Conservation (phyloP, 2,329 filamentous ascomycete genomes). For the Calonectria henricotiae region DNA sequence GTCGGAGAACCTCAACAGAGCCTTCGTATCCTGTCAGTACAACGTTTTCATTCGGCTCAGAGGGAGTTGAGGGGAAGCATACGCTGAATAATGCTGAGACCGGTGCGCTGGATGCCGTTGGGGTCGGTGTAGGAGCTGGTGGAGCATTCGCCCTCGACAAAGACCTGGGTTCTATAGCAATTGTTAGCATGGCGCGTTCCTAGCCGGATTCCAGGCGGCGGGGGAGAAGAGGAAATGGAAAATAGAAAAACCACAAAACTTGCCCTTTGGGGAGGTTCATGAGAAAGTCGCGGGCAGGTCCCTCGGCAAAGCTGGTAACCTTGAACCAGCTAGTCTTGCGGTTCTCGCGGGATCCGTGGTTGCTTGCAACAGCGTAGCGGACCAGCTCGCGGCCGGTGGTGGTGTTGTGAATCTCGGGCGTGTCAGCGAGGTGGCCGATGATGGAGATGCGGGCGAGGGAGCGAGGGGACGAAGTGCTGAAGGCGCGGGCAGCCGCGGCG, state of each 20-base stretch:
- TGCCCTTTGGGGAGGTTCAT: slow-evolving; percentile 88
- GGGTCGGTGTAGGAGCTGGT: slow-evolving; percentile 78
- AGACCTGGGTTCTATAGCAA: slow-evolving; percentile 79
- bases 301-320: slow-evolving; percentile 82
- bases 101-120: slow-evolving; percentile 78
- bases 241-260: slow-evolving; percentile 58
- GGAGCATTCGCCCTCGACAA: slow-evolving; percentile 85
- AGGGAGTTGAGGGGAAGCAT: slow-evolving; percentile 60
- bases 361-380: slow-evolving; percentile 83
- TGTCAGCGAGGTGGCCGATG: slow-evolving; percentile 86
- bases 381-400: slow-evolving; percentile 82
- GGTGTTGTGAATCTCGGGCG: slow-evolving; percentile 82
- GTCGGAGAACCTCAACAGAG: slow-evolving; percentile 65
- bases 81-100: slow-evolving; percentile 86
- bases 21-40: slow-evolving; percentile 55
- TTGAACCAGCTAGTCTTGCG: slow-evolving; percentile 89
- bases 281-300: slow-evolving; percentile 80
- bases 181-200: slow-evolving; percentile 32
- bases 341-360: slow-evolving; percentile 77
- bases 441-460: slow-evolving; percentile 86
- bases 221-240: background rate
- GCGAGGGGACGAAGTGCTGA: slow-evolving; percentile 80
- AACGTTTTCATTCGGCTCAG: background rate
- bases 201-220: no score
- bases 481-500: slow-evolving; percentile 74